Conservation (phyloP, 108 stramenopile species). For the Phaeodactylum tricornutum region DNA sequence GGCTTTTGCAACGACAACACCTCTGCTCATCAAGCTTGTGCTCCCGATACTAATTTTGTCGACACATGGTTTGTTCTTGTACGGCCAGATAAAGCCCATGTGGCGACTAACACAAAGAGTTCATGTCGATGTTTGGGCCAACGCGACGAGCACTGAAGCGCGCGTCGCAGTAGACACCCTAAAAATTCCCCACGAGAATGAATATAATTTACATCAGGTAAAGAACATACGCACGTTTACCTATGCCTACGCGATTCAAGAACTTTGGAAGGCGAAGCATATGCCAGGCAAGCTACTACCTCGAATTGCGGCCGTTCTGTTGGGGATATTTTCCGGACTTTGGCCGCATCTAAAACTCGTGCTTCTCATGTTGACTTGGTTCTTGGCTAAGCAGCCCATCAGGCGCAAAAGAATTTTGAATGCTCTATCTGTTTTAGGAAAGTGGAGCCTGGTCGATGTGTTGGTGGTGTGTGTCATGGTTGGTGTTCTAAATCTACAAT, state of each 20-base stretch:
- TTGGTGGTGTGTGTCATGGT: conserved; percentile 82
- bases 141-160: conserved; percentile 28
- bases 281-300: conserved; percentile 39
- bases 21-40: conserved; percentile 19
- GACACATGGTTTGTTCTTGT: conserved; percentile 52
- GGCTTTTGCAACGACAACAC: too few species aligned
- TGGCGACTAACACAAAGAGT: conserved; percentile 48
- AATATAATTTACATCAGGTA: not conserved
- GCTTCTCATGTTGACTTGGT: conserved; percentile 51
- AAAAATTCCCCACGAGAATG: not conserved
- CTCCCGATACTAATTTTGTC: conserved; percentile 35
- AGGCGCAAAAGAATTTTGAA: conserved; percentile 42
- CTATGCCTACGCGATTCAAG: conserved; percentile 66
- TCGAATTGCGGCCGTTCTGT: conserved; percentile 48
- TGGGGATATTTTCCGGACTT: conserved; percentile 63
- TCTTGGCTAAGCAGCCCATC: conserved; percentile 24
- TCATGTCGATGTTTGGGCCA: conserved; percentile 48
- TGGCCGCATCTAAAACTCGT: conserved; percentile 79
- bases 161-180: not conserved
- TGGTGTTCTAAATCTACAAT: conserved; percentile 69
- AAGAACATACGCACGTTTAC: conserved; percentile 62
- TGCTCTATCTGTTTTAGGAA: conserved; percentile 58
- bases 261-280: conserved; percentile 64
- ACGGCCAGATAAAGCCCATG: conserved; percentile 67
- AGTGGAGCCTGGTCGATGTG: conserved; percentile 78